Conservation (phyloP, 163 green algal species). For the Chlorella variabilis region DNA sequence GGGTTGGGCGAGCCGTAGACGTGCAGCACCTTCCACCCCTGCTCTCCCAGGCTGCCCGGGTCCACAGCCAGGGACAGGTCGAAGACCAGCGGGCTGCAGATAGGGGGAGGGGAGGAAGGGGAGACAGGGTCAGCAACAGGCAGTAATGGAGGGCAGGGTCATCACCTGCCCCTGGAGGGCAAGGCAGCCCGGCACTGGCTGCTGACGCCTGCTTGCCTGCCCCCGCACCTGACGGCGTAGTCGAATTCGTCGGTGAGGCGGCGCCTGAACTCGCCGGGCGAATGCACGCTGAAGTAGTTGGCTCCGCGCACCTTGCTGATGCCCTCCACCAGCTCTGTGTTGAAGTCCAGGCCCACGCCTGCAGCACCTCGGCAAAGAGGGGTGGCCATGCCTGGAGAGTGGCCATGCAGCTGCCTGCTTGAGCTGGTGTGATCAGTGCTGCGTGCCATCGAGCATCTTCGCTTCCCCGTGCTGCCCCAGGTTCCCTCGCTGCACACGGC, state of each 20-base stretch:
- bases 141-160: too few species aligned
- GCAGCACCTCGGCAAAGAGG: too few species aligned
- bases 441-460: too few species aligned
- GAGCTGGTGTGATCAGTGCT: too few species aligned
- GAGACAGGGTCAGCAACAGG: not conserved
- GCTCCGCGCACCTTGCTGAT: slow-evolving; percentile 31
- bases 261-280: slow-evolving; percentile 43
- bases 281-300: slow-evolving; percentile 50
- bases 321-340: slow-evolving; percentile 42
- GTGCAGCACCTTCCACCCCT: slow-evolving; percentile 41
- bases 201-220: not conserved
- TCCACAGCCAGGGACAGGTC: slow-evolving; percentile 41
- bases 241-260: slow-evolving; percentile 48
- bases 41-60: not conserved
- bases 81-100: slow-evolving; percentile 47
- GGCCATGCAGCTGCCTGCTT: too few species aligned
- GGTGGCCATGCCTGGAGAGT: not conserved
- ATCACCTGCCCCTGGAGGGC: not conserved
- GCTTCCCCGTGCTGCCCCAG: too few species aligned
- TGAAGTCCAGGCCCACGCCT: slow-evolving; percentile 44
- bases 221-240: slow-evolving; percentile 25
- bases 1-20: slow-evolving; percentile 41
- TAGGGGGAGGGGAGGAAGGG: not conserved
- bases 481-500: too few species aligned
- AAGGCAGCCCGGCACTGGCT: not conserved